These are phyloP conservation scores for Gynostemma pentaphyllum DNA, from an alignment of 306 rosid genomes.

Conservation along the genomic window DNA sequence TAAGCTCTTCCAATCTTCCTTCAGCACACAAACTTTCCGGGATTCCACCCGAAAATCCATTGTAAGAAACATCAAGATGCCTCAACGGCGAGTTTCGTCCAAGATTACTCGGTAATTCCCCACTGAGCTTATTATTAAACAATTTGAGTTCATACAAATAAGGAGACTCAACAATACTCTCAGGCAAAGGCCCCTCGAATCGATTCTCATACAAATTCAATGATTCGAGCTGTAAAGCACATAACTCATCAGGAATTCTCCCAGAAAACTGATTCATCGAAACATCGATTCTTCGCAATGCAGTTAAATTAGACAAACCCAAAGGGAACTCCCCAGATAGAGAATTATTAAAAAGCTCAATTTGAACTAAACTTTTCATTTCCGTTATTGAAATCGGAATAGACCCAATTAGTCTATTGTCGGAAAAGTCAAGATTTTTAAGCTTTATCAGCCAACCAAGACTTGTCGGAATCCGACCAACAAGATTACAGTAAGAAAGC, in stretches of 20 bases:
- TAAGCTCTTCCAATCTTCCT: conserved; percentile 27
- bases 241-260: conserved; percentile 42
- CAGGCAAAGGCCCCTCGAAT: conserved; percentile 48
- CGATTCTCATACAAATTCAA: conserved; percentile 29
- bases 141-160: conserved; percentile 37
- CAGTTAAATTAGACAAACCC: conserved; percentile 27
- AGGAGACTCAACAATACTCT: conserved; percentile 26
- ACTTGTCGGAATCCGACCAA: conserved; percentile 43
- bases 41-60: conserved; percentile 39
- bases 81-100: conserved; percentile 40
- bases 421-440: conserved; percentile 43
- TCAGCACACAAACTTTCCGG: conserved; percentile 41
- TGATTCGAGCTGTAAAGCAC: conserved; percentile 39
- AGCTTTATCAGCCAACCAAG: conserved; percentile 25
- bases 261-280: conserved; percentile 50
- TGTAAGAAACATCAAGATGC: conserved; percentile 45
- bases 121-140: conserved; percentile 51
- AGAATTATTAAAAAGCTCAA: conserved; percentile 43
- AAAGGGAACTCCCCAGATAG: conserved; percentile 59
- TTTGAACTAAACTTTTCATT: conserved; percentile 31
- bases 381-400: conserved; percentile 30
- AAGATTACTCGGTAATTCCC: conserved; percentile 37
- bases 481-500: conserved; percentile 31
- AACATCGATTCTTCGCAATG: conserved; percentile 38
- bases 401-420: conserved; percentile 33